A percentile compares a stretch with the other conserved stretches of the same genome.
Evolutionary conservation across 179 eudicot species (phyloP).

Genomic region (Nepenthes alata): DNA sequence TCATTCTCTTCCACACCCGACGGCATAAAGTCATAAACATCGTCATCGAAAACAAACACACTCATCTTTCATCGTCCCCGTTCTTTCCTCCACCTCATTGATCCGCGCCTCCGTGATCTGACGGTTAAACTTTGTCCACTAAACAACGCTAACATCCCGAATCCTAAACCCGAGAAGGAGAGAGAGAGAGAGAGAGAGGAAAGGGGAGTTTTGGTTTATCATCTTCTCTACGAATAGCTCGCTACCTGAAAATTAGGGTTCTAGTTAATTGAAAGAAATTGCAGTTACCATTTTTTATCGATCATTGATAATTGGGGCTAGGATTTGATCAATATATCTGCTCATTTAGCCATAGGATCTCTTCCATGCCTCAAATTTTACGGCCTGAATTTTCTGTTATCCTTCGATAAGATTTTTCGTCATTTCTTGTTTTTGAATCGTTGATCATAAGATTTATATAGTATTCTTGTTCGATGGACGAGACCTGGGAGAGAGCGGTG

Average conservation of each 20-base stretch:
- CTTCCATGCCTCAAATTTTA: neutral
- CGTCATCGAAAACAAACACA: constrained; percentile 49
- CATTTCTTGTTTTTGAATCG: neutral
- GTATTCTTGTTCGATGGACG: constrained; percentile 41
- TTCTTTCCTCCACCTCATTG: constrained; percentile 44
- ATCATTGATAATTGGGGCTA: neutral
- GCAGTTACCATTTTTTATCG: neutral
- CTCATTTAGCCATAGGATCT: neutral
- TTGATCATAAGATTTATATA: neutral
- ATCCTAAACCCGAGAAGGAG: constrained; percentile 32
- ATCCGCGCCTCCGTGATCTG: constrained; percentile 28
- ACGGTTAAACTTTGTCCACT: constrained; percentile 20
- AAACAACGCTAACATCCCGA: constrained; percentile 14
- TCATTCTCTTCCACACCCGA: too few relatives aligned
- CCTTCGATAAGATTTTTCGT: neutral
- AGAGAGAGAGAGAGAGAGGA: neutral
- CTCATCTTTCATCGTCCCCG: constrained; percentile 27
- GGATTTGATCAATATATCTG: constrained; percentile 2
- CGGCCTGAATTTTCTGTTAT: too few relatives aligned
- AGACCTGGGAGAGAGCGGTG: constrained; percentile 92
- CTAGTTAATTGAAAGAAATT: neutral
- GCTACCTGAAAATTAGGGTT: constrained; percentile 14
- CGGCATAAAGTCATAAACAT: neutral
- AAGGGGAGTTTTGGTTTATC: neutral
- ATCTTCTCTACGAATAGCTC: neutral